Evolutionary conservation across 768 basidiomycete genomes (phyloP).

Genomic region (Leccinellum luteum): DNA sequence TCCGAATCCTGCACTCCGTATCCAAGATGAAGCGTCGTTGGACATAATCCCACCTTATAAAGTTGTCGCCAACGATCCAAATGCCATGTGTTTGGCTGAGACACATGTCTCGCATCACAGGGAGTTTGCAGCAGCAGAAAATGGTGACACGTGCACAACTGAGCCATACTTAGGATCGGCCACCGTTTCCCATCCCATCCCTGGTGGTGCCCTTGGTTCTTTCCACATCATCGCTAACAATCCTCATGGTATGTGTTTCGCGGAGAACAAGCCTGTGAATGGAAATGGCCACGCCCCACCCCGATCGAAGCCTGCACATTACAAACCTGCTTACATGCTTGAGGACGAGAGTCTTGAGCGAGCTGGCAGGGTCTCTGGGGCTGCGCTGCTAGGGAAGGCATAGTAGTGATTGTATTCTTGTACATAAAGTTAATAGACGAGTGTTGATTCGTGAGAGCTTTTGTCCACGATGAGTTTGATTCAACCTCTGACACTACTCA

Average conservation of each 20-base stretch:
- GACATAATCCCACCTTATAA: constrained; percentile 19
- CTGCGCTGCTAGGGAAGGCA: constrained; percentile 6
- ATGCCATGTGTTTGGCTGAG: constrained; percentile 17
- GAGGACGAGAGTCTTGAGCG: constrained; percentile 72
- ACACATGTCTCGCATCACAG: not conserved
- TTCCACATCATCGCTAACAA: constrained; percentile 21
- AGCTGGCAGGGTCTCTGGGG: constrained; percentile 51
- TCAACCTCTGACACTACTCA: constrained; percentile 20
- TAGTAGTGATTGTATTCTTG: not conserved
- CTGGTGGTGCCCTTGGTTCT: constrained; percentile 4
- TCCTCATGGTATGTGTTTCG: constrained; percentile 17
- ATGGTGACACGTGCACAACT: constrained; percentile 10
- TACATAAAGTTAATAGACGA: not conserved
- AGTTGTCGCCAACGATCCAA: constrained; percentile 20
- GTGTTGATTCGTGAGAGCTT: not conserved
- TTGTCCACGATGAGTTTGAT: constrained; percentile 17
- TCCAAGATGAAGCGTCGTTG: constrained; percentile 13
- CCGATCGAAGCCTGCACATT: constrained; percentile 34
- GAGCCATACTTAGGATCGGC: constrained; percentile 8
- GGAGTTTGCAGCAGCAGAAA: not conserved
- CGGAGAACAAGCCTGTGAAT: constrained; percentile 10
- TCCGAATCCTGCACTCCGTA: constrained; percentile 79
- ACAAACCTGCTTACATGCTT: constrained; percentile 81
- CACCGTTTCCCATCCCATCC: not conserved
- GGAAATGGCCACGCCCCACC: constrained; percentile 1